These are phyloP conservation scores for Sporothrix curviconia DNA, from an alignment of 2,329 filamentous ascomycete genomes.

Conservation along the genomic window DNA sequence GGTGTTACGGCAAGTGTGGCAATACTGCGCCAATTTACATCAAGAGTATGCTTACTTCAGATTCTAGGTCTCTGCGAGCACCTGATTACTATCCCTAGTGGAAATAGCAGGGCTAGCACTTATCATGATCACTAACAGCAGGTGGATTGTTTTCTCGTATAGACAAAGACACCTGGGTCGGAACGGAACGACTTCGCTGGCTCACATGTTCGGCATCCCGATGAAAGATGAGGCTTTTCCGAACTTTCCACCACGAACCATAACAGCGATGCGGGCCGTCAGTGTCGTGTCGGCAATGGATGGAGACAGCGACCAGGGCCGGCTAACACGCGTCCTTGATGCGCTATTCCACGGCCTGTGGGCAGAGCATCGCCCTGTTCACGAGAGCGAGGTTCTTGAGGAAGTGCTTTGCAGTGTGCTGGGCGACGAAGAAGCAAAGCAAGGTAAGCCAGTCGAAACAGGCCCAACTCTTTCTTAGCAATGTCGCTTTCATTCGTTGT, in stretches of 20 bases:
- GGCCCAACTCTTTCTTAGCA: too few relatives aligned
- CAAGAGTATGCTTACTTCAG: constrained; percentile 32
- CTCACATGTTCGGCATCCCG: constrained; percentile 29
- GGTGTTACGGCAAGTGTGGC: constrained; percentile 22
- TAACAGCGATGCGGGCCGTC: constrained; percentile 31
- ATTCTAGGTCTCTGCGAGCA: too few relatives aligned
- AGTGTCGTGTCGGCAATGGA: constrained; percentile 23
- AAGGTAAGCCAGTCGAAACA: too few relatives aligned
- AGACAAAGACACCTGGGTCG: constrained; percentile 36
- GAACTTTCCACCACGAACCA: constrained; percentile 32
- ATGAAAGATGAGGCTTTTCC: constrained; percentile 27
- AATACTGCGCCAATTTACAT: constrained; percentile 32
- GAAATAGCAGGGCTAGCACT: too few relatives aligned
- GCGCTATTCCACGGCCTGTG: constrained; percentile 30
- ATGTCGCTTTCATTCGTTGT: too few relatives aligned
- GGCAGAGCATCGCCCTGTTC: constrained; percentile 25
- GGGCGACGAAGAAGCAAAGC: constrained; percentile 22
- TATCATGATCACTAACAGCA: too few relatives aligned
- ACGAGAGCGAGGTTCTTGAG: constrained; percentile 25
- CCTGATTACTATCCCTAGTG: too few relatives aligned
- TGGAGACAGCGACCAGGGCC: constrained; percentile 17
- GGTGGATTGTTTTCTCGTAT: neutral
- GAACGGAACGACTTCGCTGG: constrained; percentile 30
- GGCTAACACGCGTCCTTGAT: constrained; percentile 27
- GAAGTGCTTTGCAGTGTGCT: constrained; percentile 25